Percentiles rank a stretch among this genome's conserved stretches.
Conservation (phyloP, 2,329 filamentous ascomycete genomes). For the Fusarium mexicanum region DNA sequence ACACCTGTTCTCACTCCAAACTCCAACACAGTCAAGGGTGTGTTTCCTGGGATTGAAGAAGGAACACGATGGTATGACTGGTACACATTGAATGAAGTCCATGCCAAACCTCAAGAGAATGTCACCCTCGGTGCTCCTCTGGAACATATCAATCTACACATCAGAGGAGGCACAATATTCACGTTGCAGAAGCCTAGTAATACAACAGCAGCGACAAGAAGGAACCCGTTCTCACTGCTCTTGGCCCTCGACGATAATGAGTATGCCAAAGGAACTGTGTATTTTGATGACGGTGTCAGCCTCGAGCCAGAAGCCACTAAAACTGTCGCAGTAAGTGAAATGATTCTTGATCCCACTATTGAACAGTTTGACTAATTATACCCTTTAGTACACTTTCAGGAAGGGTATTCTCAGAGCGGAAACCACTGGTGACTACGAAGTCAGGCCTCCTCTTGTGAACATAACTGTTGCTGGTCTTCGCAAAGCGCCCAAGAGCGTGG, state of each 20-base stretch:
- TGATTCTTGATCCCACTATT: rapidly evolving
- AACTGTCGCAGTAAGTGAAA: not conserved
- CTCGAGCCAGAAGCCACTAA: not conserved
- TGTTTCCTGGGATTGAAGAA: not conserved
- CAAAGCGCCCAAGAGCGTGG: not conserved
- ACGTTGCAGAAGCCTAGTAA: not conserved
- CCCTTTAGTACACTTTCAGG: not conserved
- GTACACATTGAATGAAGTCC: not conserved
- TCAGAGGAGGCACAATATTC: not conserved
- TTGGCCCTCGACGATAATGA: not conserved
- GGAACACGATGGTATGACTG: not conserved
- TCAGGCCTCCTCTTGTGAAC: not conserved
- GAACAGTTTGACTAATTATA: rapidly evolving
- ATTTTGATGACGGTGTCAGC: not conserved
- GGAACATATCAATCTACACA: not conserved
- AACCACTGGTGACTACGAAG: not conserved
- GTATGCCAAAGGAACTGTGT: not conserved
- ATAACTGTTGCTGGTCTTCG: not conserved
- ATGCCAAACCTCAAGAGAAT: not conserved
- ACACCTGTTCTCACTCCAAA: not conserved
- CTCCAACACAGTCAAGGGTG: not conserved
- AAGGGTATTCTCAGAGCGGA: not conserved
- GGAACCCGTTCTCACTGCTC: not conserved
- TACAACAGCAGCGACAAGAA: not conserved
- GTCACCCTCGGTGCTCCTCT: not conserved